Base-by-base conservation (phyloP, 2,329 filamentous ascomycete genomes). In the Colletotrichum tofieldiae region DNA sequence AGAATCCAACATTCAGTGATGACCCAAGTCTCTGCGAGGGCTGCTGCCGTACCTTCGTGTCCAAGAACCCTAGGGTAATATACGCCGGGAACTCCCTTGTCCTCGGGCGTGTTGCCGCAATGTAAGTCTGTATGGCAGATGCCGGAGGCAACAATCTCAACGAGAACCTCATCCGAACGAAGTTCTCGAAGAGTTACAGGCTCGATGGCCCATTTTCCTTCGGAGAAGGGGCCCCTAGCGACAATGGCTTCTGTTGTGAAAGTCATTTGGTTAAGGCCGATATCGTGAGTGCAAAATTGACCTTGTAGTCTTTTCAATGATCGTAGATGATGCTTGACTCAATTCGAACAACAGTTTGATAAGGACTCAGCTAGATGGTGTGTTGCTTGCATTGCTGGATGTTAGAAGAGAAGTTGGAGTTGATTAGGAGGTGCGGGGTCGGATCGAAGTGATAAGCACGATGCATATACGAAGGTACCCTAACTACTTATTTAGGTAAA, bases 111-210 rank as follows among this genome's bases (percentile, higher is more conserved):
- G 11, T 83, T 80, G 2, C 84, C 86, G 63, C 87, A 83, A 37
- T 85, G 78, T 12, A 88, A 76, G 73, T 90, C 88, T 0, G 87
- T 88, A 71, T 90, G 88, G 73, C 88, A 90, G 61, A 90, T 84
- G 0, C 88, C 88, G 0, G 84, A 84, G 0, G 88, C 86, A 1
- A 88, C 81, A 70, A 90, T 85, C 52, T 87, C 85, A 4, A 90
- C 84, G 2, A 89, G 79, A 2, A 89, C 78, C 77, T 90, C 88
- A 39, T 87, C 84, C 29, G 49, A 35, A 29, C 65, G 65, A 26
- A 72, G 65, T n/a, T 72, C 76, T 14, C 78, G 77, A 16, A 81
- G 76, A 1, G 73, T 76, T 0, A 82, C 78, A 0, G 76, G 72
- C 37, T 81, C 79, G 8, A 81, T 75, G 2, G 77, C 76, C 79